Evolutionary conservation across 352 stramenopile species (phyloP).

Genomic region (Phytophthora cryptogea): DNA sequence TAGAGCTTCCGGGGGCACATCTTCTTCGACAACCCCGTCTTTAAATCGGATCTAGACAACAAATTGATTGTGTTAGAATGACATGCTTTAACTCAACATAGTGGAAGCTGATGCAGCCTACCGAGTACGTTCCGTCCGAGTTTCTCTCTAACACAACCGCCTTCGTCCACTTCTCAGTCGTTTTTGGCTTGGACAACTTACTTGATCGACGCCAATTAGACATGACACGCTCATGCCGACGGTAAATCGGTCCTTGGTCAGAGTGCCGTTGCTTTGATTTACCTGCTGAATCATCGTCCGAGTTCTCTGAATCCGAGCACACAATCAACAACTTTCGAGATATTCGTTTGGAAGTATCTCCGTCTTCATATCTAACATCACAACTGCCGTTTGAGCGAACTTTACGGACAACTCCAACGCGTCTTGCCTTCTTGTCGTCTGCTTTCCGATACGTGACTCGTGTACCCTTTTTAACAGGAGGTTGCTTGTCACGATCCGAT

Average conservation of each 20-base stretch:
- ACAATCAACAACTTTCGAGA: conserved; percentile 19
- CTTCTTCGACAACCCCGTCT: conserved; percentile 57
- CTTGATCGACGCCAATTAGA: conserved; percentile 44
- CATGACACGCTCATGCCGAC: conserved; percentile 38
- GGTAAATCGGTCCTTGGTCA: conserved; percentile 20
- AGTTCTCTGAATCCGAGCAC: conserved; percentile 44
- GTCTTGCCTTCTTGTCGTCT: conserved; percentile 30
- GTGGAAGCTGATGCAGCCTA: conserved; percentile 5
- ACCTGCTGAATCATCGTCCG: conserved; percentile 12
- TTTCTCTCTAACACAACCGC: conserved; percentile 42
- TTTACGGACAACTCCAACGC: conserved; percentile 37
- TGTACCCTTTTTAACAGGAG: conserved; percentile 30
- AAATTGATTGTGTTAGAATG: not conserved
- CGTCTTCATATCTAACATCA: conserved; percentile 66
- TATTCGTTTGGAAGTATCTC: conserved; percentile 49
- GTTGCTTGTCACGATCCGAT: conserved; percentile 12
- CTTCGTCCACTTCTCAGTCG: conserved; percentile 32
- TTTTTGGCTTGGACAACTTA: conserved; percentile 42
- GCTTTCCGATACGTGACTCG: conserved; percentile 50
- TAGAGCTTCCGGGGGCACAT: conserved; percentile 44
- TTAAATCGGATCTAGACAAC: conserved; percentile 53
- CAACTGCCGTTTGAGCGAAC: conserved; percentile 60
- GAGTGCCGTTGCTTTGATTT: conserved; percentile 8
- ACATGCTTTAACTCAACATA: not conserved
- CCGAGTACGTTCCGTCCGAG: conserved; percentile 45